A percentile compares a stretch with the other conserved stretches of the same genome.
These are phyloP conservation scores for Kodamaea neixiangensis DNA, from an alignment of 805 yeast genomes.

Conservation along the genomic window DNA sequence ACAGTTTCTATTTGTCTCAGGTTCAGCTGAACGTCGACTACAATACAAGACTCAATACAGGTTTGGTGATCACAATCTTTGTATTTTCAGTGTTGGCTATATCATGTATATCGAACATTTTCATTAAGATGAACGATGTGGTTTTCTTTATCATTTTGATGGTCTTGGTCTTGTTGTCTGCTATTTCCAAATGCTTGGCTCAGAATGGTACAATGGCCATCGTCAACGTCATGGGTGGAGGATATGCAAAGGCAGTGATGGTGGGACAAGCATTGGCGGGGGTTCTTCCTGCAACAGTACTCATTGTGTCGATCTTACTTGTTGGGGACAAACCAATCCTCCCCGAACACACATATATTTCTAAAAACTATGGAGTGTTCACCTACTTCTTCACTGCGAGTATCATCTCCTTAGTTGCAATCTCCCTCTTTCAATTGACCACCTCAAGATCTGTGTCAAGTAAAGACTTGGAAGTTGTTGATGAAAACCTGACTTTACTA, in stretches of 20 bases:
- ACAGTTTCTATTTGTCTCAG: slow-evolving; percentile 63
- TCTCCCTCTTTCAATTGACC: slow-evolving; percentile 39
- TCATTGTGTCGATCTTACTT: slow-evolving; percentile 53
- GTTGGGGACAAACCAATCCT: slow-evolving; percentile 31
- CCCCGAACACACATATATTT: slow-evolving; percentile 19
- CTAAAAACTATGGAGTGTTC: slow-evolving; percentile 41
- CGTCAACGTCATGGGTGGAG: slow-evolving; percentile 71
- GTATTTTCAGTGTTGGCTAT: slow-evolving; percentile 61
- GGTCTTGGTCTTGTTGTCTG: slow-evolving; percentile 61
- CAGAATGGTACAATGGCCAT: slow-evolving; percentile 92
- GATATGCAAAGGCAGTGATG: slow-evolving; percentile 85
- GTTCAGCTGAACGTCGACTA: slow-evolving; percentile 63
- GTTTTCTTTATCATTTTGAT: slow-evolving; percentile 57
- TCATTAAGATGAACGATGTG: slow-evolving; percentile 35
- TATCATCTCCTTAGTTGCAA: slow-evolving; percentile 43
- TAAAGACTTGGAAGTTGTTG: background rate
- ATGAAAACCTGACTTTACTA: background rate
- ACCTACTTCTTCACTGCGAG: slow-evolving; percentile 54
- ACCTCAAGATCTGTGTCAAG: background rate
- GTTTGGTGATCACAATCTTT: slow-evolving; percentile 56
- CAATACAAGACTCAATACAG: slow-evolving; percentile 54
- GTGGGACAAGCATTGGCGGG: slow-evolving; percentile 96
- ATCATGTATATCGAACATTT: slow-evolving; percentile 41
- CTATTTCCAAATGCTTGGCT: slow-evolving; percentile 76
- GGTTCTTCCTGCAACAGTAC: slow-evolving; percentile 78